Conservation (phyloP, 306 rosid genomes). For the Vigna unguiculata region DNA sequence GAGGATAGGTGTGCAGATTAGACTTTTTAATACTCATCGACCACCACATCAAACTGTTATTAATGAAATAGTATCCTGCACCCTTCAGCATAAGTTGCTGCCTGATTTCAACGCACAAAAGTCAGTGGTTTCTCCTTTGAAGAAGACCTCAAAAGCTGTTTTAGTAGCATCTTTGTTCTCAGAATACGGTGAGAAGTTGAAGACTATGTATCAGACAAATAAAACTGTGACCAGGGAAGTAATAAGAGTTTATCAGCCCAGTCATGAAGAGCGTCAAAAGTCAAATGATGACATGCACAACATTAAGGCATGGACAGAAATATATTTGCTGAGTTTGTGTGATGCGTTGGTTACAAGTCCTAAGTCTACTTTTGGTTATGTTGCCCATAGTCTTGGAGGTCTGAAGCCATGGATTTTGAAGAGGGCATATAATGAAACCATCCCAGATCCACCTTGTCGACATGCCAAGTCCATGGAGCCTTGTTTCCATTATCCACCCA, state of each 20-base stretch:
- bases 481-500: constrained; percentile 80
- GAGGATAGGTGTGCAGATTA: constrained; percentile 25
- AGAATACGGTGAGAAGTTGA: constrained; percentile 66
- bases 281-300: constrained; percentile 65
- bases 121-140: constrained; percentile 30
- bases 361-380: constrained; percentile 86
- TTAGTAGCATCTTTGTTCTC: constrained; percentile 71
- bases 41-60: constrained; percentile 58
- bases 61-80: constrained; percentile 71
- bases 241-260: constrained; percentile 68
- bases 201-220: constrained; percentile 57
- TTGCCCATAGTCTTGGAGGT: constrained; percentile 84
- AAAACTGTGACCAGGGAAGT: constrained; percentile 60
- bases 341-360: constrained; percentile 76
- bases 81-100: constrained; percentile 61
- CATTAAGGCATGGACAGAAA: constrained; percentile 77
- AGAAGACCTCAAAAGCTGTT: constrained; percentile 65
- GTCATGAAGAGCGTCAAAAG: constrained; percentile 80
- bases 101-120: constrained; percentile 55
- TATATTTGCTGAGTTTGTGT: constrained; percentile 74
- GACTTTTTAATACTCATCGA: constrained; percentile 54
- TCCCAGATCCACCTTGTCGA: constrained; percentile 73
- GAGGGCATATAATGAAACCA: constrained; percentile 56
- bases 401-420: constrained; percentile 81
- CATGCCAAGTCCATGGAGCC: constrained; percentile 81